Conservation (phyloP, 2,329 filamentous ascomycete species). For the Fusarium haematococcum region DNA sequence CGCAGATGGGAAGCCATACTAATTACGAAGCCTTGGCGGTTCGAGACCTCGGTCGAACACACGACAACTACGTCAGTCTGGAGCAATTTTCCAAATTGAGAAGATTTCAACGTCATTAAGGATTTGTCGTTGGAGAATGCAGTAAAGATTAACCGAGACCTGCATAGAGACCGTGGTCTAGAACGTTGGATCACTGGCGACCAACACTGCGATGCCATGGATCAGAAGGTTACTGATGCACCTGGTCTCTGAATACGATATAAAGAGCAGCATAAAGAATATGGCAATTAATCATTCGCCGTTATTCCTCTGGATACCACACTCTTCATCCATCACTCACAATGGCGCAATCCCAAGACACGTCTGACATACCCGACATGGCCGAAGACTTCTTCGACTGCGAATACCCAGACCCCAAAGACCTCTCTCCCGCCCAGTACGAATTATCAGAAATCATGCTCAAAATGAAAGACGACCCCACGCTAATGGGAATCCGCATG, state of each 20-base stretch:
- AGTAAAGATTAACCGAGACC: not conserved
- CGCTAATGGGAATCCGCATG: slow-evolving; percentile 6
- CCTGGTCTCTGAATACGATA: not conserved
- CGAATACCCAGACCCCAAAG: slow-evolving; percentile 2
- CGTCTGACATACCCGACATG: not conserved
- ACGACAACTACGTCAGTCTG: not conserved
- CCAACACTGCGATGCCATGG: not conserved
- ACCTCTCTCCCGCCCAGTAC: not conserved
- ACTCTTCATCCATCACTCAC: not conserved
- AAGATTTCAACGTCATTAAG: not conserved
- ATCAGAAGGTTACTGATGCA: not conserved
- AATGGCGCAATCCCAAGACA: not conserved
- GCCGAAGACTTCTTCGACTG: not conserved
- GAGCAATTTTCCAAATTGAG: not conserved
- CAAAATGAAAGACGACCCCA: not conserved
- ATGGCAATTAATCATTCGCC: not conserved
- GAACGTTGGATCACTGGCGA: not conserved
- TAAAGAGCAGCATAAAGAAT: not conserved
- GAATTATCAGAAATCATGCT: not conserved
- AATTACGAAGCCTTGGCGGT: not conserved
- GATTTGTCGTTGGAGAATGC: not conserved
- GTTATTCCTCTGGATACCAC: not conserved
- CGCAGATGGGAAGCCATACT: not conserved
- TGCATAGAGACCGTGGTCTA: slow-evolving; percentile 6
- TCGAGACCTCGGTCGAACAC: not conserved